Evolutionary conservation across 129 eudicot genomes (phyloP).

Genomic region (Pulicaria dysenterica): DNA sequence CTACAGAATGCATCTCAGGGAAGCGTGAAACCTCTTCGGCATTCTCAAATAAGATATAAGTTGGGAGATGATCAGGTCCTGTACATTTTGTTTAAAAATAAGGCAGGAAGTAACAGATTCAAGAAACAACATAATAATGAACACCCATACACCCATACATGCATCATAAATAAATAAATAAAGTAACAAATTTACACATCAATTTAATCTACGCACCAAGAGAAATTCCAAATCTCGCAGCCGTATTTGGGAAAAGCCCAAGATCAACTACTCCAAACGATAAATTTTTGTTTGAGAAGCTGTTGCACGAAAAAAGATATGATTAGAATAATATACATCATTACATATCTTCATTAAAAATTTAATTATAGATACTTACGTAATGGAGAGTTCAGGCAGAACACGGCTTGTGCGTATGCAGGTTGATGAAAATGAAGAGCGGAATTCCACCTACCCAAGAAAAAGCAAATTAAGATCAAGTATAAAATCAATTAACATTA

Average conservation of each 20-base stretch:
- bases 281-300: constrained; percentile 80
- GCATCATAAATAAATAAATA: too few relatives aligned
- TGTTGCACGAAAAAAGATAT: constrained; percentile 33
- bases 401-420: constrained; percentile 74
- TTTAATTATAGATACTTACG: constrained; percentile 53
- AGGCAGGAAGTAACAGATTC: constrained; percentile 7
- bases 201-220: constrained; percentile 58
- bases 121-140: constrained; percentile 6
- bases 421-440: constrained; percentile 57
- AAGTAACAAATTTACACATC: not conserved
- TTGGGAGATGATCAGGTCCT: constrained; percentile 82
- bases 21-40: constrained; percentile 67
- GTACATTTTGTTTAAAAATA: constrained; percentile 21
- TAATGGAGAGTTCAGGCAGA: constrained; percentile 86
- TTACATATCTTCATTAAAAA: not conserved
- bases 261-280: constrained; percentile 89
- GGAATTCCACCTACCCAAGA: constrained; percentile 78
- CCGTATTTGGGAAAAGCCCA: constrained; percentile 90
- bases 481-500: not conserved
- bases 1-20: constrained; percentile 53
- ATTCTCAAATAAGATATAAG: constrained; percentile 71
- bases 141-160: too few relatives aligned
- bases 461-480: constrained; percentile 14
- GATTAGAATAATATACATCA: not conserved
- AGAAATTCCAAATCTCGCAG: constrained; percentile 83